These are phyloP conservation scores for Phytophthora gonapodyides DNA, from an alignment of 352 stramenopile genomes.

Conservation along the genomic window DNA sequence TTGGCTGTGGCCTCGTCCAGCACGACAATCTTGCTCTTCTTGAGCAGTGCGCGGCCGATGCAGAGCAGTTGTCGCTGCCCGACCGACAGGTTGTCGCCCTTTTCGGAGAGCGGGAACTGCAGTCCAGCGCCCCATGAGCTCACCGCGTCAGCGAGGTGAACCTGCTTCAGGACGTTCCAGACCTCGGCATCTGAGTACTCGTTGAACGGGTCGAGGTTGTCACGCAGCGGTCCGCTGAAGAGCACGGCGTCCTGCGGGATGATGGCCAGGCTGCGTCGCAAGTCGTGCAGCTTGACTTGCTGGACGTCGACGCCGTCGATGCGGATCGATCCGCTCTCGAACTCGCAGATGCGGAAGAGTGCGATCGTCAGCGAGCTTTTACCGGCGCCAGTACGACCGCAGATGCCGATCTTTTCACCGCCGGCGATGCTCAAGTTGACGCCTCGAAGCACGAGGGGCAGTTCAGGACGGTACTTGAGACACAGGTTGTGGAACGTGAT, in stretches of 20 bases:
- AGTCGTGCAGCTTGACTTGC: constrained; percentile 37
- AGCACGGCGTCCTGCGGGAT: constrained; percentile 90
- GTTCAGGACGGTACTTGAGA: constrained; percentile 30
- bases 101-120: constrained; percentile 84
- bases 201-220: constrained; percentile 93
- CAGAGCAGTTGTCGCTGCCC: constrained; percentile 93
- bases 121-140: constrained; percentile 70
- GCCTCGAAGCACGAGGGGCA: constrained; percentile 46
- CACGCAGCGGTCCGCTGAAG: constrained; percentile 87
- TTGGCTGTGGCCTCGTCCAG: constrained; percentile 95
- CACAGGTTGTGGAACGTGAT: constrained; percentile 41
- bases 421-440: constrained; percentile 37
- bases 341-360: constrained; percentile 39
- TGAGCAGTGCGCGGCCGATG: constrained; percentile 93
- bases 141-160: constrained; percentile 64
- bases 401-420: constrained; percentile 34
- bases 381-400: constrained; percentile 25
- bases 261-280: constrained; percentile 53
- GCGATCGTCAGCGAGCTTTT: constrained; percentile 35
- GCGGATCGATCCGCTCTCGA: constrained; percentile 67
- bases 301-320: constrained; percentile 89
- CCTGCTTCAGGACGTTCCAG: constrained; percentile 61
- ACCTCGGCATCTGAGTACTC: constrained; percentile 73
- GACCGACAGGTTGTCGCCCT: constrained; percentile 49
- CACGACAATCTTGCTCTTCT: constrained; percentile 88